These are phyloP conservation scores for Leptosphaerulina australis DNA, from an alignment of 2,329 filamentous ascomycete genomes.

Conservation along the genomic window DNA sequence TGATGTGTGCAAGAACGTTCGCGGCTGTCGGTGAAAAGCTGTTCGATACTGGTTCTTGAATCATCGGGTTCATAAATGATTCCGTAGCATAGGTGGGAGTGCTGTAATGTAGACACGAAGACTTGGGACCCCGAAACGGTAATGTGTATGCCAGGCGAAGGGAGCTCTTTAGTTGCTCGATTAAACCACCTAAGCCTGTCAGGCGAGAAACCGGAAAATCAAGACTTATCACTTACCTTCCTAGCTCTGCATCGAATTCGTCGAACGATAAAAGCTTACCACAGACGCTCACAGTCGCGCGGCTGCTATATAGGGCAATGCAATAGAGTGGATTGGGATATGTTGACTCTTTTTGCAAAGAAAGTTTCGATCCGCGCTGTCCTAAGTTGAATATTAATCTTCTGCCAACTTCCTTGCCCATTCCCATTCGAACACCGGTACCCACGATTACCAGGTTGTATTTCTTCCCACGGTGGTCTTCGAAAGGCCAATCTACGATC, in stretches of 20 bases:
- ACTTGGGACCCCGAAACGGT: constrained; percentile 55
- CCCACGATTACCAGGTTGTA: constrained; percentile 69
- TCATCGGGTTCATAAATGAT: constrained; percentile 46
- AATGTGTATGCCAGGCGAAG: constrained; percentile 59
- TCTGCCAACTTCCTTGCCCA: constrained; percentile 35
- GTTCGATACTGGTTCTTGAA: constrained; percentile 25
- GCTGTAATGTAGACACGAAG: constrained; percentile 60
- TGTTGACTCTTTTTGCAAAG: constrained; percentile 51
- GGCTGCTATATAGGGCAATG: constrained; percentile 35
- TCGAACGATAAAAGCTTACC: constrained; percentile 40
- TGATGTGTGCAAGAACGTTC: constrained; percentile 37
- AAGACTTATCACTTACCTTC: constrained; percentile 23
- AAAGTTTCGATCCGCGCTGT: constrained; percentile 56
- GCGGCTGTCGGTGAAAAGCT: constrained; percentile 40
- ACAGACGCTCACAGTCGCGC: constrained; percentile 32
- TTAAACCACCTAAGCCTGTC: constrained; percentile 48
- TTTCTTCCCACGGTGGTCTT: constrained; percentile 58
- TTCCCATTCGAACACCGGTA: constrained; percentile 44
- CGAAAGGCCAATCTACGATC: constrained; percentile 68
- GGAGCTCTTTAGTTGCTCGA: constrained; percentile 49
- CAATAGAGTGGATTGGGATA: constrained; percentile 42
- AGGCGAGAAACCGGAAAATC: background rate
- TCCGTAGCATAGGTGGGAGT: constrained; percentile 60
- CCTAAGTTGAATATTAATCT: constrained; percentile 38
- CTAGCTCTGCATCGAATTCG: constrained; percentile 31